These are phyloP conservation scores for Pleurotus platypus DNA, from an alignment of 768 basidiomycete genomes.

Conservation along the genomic window DNA sequence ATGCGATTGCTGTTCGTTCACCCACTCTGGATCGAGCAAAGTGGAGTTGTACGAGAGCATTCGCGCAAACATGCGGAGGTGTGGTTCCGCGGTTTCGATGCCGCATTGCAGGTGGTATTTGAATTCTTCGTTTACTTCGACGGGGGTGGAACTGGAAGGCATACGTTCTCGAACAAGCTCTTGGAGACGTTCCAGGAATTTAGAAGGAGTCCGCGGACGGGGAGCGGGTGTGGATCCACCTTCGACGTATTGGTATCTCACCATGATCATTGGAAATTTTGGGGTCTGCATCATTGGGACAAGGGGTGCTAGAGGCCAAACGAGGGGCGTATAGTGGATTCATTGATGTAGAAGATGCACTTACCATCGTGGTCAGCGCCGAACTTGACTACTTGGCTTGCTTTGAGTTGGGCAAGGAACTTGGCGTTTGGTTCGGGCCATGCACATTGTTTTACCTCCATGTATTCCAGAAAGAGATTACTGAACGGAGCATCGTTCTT, in stretches of 20 bases:
- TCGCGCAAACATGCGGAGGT: constrained; percentile 17
- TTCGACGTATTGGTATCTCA: constrained; percentile 17
- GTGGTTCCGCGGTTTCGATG: constrained; percentile 13
- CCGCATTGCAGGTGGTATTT: constrained; percentile 11
- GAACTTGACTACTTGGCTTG: constrained; percentile 14
- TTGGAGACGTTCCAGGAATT: constrained; percentile 16
- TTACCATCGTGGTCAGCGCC: constrained; percentile 11
- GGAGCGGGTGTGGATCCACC: constrained; percentile 2
- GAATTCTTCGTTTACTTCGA: constrained; percentile 12
- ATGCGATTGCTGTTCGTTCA: constrained; percentile 16
- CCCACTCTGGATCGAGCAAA: constrained; percentile 13
- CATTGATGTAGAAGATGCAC: background rate
- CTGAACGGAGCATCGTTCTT: background rate
- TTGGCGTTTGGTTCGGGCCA: constrained; percentile 16
- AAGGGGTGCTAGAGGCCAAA: constrained; percentile 11
- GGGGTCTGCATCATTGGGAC: constrained; percentile 18
- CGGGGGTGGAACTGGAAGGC: constrained; percentile 8
- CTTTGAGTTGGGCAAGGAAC: constrained; percentile 11
- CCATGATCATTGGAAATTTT: constrained; percentile 13
- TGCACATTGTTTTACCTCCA: constrained; percentile 14
- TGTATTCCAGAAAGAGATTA: constrained; percentile 14
- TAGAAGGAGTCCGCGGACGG: constrained; percentile 9
- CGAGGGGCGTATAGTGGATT: background rate
- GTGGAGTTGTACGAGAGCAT: constrained; percentile 16
- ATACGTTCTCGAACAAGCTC: constrained; percentile 12